Evolutionary conservation across 768 basidiomycete genomes (phyloP).

Genomic region (Tricholoma sp.): DNA sequence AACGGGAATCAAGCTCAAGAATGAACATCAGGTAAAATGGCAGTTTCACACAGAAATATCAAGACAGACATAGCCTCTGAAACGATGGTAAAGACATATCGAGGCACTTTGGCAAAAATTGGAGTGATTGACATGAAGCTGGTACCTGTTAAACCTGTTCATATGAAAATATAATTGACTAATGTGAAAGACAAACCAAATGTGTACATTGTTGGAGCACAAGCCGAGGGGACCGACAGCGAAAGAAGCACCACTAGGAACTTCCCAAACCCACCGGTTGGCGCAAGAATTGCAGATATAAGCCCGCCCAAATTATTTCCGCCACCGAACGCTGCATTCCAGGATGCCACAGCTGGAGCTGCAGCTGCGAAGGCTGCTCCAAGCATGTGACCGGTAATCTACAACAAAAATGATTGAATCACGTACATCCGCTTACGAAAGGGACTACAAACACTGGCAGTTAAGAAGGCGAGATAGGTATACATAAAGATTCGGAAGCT

Average conservation of each 20-base stretch:
- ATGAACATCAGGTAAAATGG: not conserved
- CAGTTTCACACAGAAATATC: not conserved
- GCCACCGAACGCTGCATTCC: constrained; percentile 47
- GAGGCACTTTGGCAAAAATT: constrained; percentile 49
- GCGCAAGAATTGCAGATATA: constrained; percentile 54
- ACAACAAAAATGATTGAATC: constrained; percentile 18
- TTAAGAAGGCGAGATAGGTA: constrained; percentile 58
- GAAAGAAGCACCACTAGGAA: constrained; percentile 69
- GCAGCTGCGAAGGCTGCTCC: constrained; percentile 67
- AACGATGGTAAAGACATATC: constrained; percentile 63
- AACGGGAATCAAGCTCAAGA: constrained; percentile 54
- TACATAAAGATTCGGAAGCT: constrained; percentile 59
- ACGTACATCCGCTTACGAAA: not conserved
- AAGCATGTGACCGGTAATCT: constrained; percentile 43
- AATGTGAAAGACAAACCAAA: constrained; percentile 35
- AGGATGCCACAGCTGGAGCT: constrained; percentile 48
- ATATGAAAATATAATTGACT: not conserved
- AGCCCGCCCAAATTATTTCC: constrained; percentile 61
- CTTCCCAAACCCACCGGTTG: constrained; percentile 62
- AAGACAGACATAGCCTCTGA: constrained; percentile 58
- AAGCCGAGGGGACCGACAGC: constrained; percentile 70
- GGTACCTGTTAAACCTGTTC: constrained; percentile 27
- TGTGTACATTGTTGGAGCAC: constrained; percentile 75
- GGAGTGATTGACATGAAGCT: constrained; percentile 64
- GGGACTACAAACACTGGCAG: constrained; percentile 46